Percentiles rank a stretch among this genome's conserved stretches.
phyloP scores from a whole-genome alignment of 2,329 filamentous ascomycete species.

The Lasiodiplodia citricola region DNA sequence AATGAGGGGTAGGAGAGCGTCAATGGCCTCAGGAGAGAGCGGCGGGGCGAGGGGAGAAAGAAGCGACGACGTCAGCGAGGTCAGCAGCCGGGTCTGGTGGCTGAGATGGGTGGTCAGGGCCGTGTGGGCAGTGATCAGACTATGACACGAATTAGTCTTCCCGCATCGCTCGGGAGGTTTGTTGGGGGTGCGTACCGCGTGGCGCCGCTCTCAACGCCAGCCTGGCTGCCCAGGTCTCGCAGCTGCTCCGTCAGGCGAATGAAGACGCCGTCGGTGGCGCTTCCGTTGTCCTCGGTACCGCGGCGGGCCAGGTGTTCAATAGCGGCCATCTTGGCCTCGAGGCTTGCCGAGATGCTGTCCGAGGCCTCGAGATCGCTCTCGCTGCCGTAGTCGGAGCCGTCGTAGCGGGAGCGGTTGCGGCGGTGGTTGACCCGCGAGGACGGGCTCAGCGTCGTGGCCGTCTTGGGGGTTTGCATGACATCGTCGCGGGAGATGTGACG shows the following conservation, averaged over 20 bases:
- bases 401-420: constrained; percentile 61
- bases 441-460: constrained; percentile 46
- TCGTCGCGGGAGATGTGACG: constrained; percentile 50
- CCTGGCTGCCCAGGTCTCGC: constrained; percentile 74
- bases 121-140: constrained; percentile 76
- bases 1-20: constrained; percentile 72
- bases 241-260: constrained; percentile 71
- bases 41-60: constrained; percentile 71
- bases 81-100: constrained; percentile 76
- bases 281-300: constrained; percentile 70
- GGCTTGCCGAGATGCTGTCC: constrained; percentile 68
- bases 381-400: constrained; percentile 73
- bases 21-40: constrained; percentile 68
- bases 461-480: constrained; percentile 46
- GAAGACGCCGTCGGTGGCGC: constrained; percentile 69
- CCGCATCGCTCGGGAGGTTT: background rate
- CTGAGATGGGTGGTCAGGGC: constrained; percentile 75
- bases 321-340: constrained; percentile 73
- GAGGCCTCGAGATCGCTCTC: constrained; percentile 71
- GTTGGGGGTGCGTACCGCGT: constrained; percentile 62
- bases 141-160: constrained; percentile 41
- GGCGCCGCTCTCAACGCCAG: constrained; percentile 72
- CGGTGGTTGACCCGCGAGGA: constrained; percentile 44
- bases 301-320: constrained; percentile 70
- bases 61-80: constrained; percentile 73